A percentile compares a stretch with the other conserved stretches of the same genome.
phyloP scores from a whole-genome alignment of 805 yeast species.

The Wickerhamiella vanderwaltii region DNA sequence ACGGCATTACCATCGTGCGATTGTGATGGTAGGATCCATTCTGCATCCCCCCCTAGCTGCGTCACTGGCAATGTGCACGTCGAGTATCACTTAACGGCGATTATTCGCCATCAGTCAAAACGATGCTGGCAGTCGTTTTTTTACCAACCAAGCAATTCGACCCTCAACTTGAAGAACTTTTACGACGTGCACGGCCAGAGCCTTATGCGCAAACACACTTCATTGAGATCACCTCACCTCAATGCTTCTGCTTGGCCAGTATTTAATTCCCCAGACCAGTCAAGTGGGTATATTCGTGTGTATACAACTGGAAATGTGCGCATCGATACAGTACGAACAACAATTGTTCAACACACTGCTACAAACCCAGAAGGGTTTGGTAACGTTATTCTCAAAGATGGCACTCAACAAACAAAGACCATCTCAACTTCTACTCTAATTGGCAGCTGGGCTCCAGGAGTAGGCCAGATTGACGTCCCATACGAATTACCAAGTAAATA shows the following conservation, averaged over 20 bases:
- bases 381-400: constrained; percentile 3
- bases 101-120: constrained; percentile 7
- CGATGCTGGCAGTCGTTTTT: constrained; percentile 12
- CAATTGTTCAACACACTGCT: constrained; percentile 5
- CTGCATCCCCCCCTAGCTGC: constrained; percentile 7
- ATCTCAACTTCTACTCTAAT: not conserved
- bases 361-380: constrained; percentile 10
- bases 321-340: constrained; percentile 1
- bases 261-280: constrained; percentile 6
- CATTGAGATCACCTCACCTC: not conserved
- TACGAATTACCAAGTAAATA: constrained; percentile 6
- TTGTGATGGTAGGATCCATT: constrained; percentile 4
- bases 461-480: constrained; percentile 8
- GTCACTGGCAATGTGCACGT: constrained; percentile 6
- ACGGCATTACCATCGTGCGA: constrained; percentile 7
- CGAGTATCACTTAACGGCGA: constrained; percentile 9
- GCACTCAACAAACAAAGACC: not conserved
- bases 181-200: constrained; percentile 9
- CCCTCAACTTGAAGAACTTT: constrained; percentile 4
- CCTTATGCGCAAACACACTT: constrained; percentile 10
- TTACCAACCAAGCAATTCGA: constrained; percentile 3
- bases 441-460: constrained; percentile 7
- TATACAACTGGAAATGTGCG: not conserved
- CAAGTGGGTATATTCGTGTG: constrained; percentile 3
- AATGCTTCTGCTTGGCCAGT: constrained; percentile 10